These are phyloP conservation scores for Chaetomium sp. DNA, from an alignment of 2,329 filamentous ascomycete genomes.

Conservation along the genomic window DNA sequence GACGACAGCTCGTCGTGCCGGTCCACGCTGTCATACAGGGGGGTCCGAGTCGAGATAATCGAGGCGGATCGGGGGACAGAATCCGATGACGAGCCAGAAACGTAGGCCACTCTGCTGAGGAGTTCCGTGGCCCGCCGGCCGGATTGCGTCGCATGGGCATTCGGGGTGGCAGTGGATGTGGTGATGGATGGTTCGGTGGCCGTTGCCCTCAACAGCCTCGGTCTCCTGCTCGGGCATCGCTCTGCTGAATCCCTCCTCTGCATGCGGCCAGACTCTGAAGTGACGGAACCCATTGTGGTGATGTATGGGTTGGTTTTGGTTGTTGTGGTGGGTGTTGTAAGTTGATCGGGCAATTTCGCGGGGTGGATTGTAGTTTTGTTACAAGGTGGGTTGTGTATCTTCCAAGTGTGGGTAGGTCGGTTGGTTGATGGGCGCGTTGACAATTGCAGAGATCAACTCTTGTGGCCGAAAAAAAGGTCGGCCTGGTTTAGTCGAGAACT, in stretches of 20 bases:
- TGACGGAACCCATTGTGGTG: conserved; percentile 32
- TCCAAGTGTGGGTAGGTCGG: not conserved
- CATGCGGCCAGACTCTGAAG: conserved; percentile 31
- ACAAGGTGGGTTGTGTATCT: conserved; percentile 4
- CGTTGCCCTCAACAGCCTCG: conserved; percentile 47
- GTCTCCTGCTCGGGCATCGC: conserved; percentile 38
- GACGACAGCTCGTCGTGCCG: conserved; percentile 22
- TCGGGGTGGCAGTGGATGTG: conserved; percentile 46
- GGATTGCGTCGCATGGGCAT: conserved; percentile 43
- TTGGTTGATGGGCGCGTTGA: not conserved
- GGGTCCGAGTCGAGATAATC: conserved; percentile 32
- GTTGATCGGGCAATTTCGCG: not conserved
- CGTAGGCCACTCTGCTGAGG: conserved; percentile 47
- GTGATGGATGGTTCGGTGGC: conserved; percentile 54
- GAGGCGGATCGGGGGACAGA: conserved; percentile 27
- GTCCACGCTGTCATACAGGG: conserved; percentile 30
- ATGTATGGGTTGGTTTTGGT: conserved; percentile 8
- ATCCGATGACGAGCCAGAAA: conserved; percentile 37
- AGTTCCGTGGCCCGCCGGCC: conserved; percentile 48
- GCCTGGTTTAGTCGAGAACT: not conserved
- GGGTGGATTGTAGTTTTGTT: not conserved
- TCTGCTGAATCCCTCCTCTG: conserved; percentile 37
- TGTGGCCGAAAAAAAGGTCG: not conserved
- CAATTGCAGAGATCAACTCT: not conserved
- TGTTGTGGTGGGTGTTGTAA: not conserved